Base-by-base conservation (phyloP, 305 asterid species). In the Plantago coronopus region DNA sequence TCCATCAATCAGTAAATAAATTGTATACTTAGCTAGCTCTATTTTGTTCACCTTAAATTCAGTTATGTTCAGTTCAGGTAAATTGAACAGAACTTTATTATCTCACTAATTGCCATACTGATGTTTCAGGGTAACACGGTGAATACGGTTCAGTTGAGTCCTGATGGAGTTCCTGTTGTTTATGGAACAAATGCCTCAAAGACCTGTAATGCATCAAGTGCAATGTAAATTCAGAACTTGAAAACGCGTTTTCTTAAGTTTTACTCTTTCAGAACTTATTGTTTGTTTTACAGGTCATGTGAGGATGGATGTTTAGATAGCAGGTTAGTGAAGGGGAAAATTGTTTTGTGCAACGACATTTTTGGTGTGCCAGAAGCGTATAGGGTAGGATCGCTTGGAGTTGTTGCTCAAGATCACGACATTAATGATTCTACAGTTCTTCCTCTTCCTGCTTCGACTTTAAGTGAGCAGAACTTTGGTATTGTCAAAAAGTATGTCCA, bases 111-210 rank as follows among this genome's bases (percentile, higher is more conserved):
- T 1, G 7, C 7, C n/a, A 22, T 17, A 38, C 20, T 3, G 17
- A 15, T 64, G 23, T 31, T 38, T 48, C 78, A 77, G 86, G 87
- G 84, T 0, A 69, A 63, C 14, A 61, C 70, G 0, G 67, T 81
- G 50, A 78, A 74, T 50, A 0, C 75, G 19, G 63, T 69, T 43
- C 43, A 48, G 51, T 27, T 74, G 74, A 53, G 34, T 27, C 34
- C 7, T 3, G 34, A 27, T 27, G 34, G 34, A 27, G 34, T 27
- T 15, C 78, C 77, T 13, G 47, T 81, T 11, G 71, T 51, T 14
- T 69, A 57, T n/a, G 83, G 81, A 1, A 34, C 48, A 18, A 43
- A 71, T n/a, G 70, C n/a, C 16, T 51, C 57, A 15, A 13, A 12
- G 12, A 27, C 34, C 7, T 27, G 34, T 4, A 25, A 40, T 10